Evolutionary conservation across 1,284 basidiomycete species (phyloP).

Genomic region (Malassezia globosa): DNA sequence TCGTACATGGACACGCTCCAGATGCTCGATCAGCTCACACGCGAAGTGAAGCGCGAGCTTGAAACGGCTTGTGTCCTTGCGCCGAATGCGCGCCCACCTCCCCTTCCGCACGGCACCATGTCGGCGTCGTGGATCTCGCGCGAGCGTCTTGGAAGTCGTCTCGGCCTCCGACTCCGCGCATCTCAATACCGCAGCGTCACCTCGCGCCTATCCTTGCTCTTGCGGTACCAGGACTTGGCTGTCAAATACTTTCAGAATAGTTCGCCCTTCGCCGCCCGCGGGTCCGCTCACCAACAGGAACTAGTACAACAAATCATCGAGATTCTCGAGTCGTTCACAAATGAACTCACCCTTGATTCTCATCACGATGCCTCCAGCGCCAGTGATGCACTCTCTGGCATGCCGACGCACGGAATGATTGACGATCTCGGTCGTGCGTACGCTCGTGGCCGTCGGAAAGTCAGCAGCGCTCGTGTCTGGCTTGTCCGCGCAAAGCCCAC

Average conservation of each 20-base stretch:
- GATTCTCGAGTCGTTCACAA: constrained; percentile 28
- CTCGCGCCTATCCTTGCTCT: constrained; percentile 60
- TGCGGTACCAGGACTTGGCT: constrained; percentile 56
- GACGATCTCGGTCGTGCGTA: constrained; percentile 31
- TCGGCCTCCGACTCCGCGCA: constrained; percentile 59
- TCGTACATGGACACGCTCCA: constrained; percentile 64
- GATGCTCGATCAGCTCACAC: constrained; percentile 59
- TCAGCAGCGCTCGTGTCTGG: constrained; percentile 60
- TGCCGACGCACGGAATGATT: constrained; percentile 14
- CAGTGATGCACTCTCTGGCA: neutral
- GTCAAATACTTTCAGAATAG: constrained; percentile 12
- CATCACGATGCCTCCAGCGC: neutral
- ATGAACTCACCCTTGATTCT: constrained; percentile 20
- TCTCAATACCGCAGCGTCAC: constrained; percentile 63
- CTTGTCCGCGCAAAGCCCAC: constrained; percentile 62
- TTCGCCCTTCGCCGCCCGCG: constrained; percentile 1
- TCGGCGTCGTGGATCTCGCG: constrained; percentile 59
- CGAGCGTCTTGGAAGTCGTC: constrained; percentile 54
- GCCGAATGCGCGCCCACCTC: constrained; percentile 58
- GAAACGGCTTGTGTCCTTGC: constrained; percentile 62
- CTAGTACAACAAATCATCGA: constrained; percentile 22
- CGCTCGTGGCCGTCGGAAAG: constrained; percentile 33
- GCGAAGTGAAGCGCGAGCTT: constrained; percentile 56
- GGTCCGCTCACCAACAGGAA: neutral
- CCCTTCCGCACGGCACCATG: constrained; percentile 25